Conservation (phyloP, 225 moss, liverwort and hornwort genomes). For the Bryoerythrophyllum caledonicum region DNA sequence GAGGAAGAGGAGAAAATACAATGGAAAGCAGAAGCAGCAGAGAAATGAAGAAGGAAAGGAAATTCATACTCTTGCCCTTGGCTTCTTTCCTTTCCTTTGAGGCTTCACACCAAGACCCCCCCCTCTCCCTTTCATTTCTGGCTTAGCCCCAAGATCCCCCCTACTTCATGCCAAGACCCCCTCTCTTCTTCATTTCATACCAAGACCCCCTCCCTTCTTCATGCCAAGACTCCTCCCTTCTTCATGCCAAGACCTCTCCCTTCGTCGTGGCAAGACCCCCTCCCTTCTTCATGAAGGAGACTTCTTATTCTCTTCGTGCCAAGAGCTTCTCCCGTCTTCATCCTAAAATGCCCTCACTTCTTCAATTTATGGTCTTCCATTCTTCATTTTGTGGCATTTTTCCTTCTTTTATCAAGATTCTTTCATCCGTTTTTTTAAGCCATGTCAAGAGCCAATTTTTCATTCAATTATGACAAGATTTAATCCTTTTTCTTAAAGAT, state of each 20-base stretch:
- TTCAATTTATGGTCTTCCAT: too few species aligned
- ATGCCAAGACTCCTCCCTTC: not conserved
- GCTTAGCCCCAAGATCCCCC: not conserved
- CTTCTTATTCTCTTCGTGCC: not conserved
- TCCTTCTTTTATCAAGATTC: too few species aligned
- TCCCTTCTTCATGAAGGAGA: not conserved
- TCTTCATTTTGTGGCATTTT: too few species aligned
- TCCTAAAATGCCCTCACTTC: not conserved
- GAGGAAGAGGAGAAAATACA: not conserved
- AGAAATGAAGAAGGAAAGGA: not conserved
- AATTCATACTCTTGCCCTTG: constrained; percentile 13
- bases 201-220: not conserved
- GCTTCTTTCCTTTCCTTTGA: not conserved
- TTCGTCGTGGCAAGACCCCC: not conserved
- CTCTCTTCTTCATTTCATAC: not conserved
- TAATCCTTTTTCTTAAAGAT: too few species aligned
- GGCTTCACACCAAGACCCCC: not conserved
- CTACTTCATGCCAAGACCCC: too few species aligned
- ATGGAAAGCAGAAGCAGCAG: not conserved
- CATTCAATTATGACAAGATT: too few species aligned
- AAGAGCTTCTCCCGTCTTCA: not conserved
- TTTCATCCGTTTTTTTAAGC: too few species aligned
- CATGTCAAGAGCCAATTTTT: too few species aligned
- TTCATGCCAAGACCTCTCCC: not conserved
- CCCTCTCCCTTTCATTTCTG: not conserved